Base-by-base conservation (phyloP, 148 eudicot species). In the Rhododendron vialii region DNA sequence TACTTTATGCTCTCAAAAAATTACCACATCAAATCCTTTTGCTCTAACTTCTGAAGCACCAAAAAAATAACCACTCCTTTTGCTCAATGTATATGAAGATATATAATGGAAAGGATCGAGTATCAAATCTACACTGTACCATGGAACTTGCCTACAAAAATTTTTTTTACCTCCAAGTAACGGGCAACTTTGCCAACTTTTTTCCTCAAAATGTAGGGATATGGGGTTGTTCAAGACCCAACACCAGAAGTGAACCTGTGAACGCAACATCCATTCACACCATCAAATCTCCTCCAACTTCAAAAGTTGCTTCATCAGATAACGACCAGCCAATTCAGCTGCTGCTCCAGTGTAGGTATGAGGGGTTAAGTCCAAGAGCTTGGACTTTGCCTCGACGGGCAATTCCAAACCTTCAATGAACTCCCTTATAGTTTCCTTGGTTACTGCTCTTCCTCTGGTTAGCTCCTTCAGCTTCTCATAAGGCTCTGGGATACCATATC, bases 401-500 rank as follows among this genome's bases (percentile, higher is more conserved):
- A 96, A 88, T 41, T 94, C 95, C 87, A 96, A 87, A 57, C 95
- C 92, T 89, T 91, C 88, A 78, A 96, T 92, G 86, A 96, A 96
- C 30, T 90, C 93, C 84, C 90, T 88, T 85, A 95, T 93, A 85
- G 95, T 92, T 86, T 95, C 94, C 82, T 87, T 89, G 47, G 92
- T 96, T 11, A 96, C 95, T 36, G 93, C 91, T 90, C 90, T 92
- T 86, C 98, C 99, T 86, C 99, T 90, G 1, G 99, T 96, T 73
- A 96, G 92, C 87, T 94, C 98, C 91, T 95, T 96, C 26, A 96
- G 87, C 81, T 96, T 96, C 87, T 95, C 99, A 63, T 96, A 96
- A 55, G 99, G 99, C 91, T 96, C 99, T 26, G 98, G 98, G 86
- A 96, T 92, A 71, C 93, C 96, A 75, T 96, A 96, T 90, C 99